phyloP scores from a whole-genome alignment of 129 eudicot species.

The Scalesia atractyloides region DNA sequence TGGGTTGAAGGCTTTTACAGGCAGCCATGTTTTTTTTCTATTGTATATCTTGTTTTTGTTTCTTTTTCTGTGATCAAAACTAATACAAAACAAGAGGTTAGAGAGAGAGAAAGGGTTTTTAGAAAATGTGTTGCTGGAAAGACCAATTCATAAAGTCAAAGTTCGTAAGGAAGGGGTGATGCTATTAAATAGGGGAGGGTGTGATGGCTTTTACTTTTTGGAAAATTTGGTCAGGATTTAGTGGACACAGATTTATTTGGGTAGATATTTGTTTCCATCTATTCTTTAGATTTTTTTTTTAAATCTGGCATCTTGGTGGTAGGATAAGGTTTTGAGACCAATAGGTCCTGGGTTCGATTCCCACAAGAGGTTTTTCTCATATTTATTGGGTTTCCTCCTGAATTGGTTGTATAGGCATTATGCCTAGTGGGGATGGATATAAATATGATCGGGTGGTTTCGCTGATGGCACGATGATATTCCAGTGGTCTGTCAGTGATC shows the following conservation, averaged over 20 bases:
- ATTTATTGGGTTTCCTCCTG: no score
- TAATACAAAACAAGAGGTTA: conserved; percentile 25
- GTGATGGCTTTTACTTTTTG: conserved; percentile 33
- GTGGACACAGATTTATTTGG: conserved; percentile 49
- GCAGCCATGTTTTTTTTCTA: conserved; percentile 63
- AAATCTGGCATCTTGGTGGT: no score
- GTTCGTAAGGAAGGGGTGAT: conserved; percentile 29
- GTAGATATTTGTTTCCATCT: conserved; percentile 41
- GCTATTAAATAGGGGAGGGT: conserved; percentile 55
- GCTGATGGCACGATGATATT: no score
- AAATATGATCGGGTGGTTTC: no score
- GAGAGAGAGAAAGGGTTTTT: conserved; percentile 8
- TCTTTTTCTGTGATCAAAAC: conserved; percentile 15
- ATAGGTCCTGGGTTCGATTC: no score
- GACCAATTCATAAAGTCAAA: conserved; percentile 53
- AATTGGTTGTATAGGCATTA: no score
- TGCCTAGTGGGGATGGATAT: no score
- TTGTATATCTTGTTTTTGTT: conserved; percentile 16
- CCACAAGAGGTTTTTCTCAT: no score
- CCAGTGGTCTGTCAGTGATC: no score
- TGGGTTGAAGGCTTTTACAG: conserved; percentile 72
- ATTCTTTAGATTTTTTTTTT: no score
- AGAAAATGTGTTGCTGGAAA: conserved; percentile 31
- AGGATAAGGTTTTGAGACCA: no score
- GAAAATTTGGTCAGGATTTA: conserved; percentile 29